Percentiles rank a stretch among this genome's conserved stretches.
phyloP scores from a whole-genome alignment of 306 rosid genomes.

The Prunus campanulata region DNA sequence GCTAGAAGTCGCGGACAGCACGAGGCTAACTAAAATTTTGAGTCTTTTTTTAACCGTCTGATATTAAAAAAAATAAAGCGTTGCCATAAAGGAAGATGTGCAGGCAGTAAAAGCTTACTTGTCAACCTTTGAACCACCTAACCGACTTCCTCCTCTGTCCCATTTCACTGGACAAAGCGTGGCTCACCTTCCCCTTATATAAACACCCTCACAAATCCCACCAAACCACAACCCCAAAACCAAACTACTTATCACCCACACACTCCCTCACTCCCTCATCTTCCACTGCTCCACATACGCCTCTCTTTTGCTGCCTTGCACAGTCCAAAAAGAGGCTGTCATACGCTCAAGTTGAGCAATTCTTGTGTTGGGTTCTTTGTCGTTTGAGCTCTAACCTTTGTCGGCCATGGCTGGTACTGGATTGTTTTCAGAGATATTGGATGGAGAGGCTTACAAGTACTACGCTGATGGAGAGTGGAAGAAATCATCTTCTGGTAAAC shows the following conservation, averaged over 20 bases:
- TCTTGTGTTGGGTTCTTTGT: not conserved
- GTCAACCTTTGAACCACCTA: slow-evolving; percentile 60
- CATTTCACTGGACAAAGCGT: slow-evolving; percentile 20
- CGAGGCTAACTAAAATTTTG: not conserved
- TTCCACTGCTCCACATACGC: not conserved
- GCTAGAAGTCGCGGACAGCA: not conserved
- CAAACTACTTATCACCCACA: slow-evolving; percentile 14
- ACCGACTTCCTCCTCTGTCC: slow-evolving; percentile 12
- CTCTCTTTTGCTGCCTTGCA: not conserved
- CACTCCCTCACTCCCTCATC: not conserved
- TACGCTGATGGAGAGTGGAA: slow-evolving; percentile 87
- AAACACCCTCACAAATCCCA: slow-evolving; percentile 27
- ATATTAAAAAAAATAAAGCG: not conserved
- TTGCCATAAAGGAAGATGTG: not conserved
- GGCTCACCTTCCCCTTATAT: slow-evolving; percentile 52
- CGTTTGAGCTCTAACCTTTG: not conserved
- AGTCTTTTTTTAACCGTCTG: not conserved
- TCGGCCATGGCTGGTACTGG: slow-evolving; percentile 70
- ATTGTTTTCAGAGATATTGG: slow-evolving; percentile 67
- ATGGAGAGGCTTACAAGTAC: slow-evolving; percentile 81
- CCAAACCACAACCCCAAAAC: slow-evolving; percentile 26
- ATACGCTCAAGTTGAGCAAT: not conserved
- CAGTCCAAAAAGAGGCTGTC: not conserved
- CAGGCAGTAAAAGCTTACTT: slow-evolving; percentile 23
- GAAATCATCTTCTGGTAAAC: slow-evolving; percentile 73